phyloP scores from a whole-genome alignment of 192 early-diverging fungal species.

The Phlyctochytrium arcticum region DNA sequence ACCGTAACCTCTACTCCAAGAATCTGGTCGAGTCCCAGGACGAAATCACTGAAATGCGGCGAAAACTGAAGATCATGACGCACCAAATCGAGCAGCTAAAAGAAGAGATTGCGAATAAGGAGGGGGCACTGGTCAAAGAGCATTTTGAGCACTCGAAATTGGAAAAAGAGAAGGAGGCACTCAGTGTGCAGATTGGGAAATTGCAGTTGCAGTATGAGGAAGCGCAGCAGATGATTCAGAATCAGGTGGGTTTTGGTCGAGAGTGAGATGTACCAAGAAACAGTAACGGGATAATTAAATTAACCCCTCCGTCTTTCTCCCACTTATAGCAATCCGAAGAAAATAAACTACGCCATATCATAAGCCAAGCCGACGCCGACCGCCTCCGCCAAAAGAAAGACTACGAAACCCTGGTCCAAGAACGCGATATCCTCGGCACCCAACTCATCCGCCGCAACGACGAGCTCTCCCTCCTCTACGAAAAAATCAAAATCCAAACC shows the following conservation, averaged over 20 bases:
- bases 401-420: conserved; percentile 52
- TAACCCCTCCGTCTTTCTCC: too few relatives aligned
- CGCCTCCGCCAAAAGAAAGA: conserved; percentile 55
- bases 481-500: conserved; percentile 62
- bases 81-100: conserved; percentile 64
- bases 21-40: conserved; percentile 58
- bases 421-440: conserved; percentile 58
- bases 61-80: conserved; percentile 59
- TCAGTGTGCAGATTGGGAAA: conserved; percentile 49
- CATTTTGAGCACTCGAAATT: conserved; percentile 57
- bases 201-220: conserved; percentile 51
- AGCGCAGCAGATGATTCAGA: conserved; percentile 46
- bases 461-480: conserved; percentile 56
- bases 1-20: conserved; percentile 57
- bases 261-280: too few relatives aligned
- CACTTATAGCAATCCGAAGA: conserved; percentile 42
- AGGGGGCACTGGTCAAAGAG: conserved; percentile 56
- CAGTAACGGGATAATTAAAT: too few relatives aligned
- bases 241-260: too few relatives aligned
- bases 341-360: conserved; percentile 57
- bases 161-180: conserved; percentile 58
- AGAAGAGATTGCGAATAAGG: conserved; percentile 56
- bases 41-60: conserved; percentile 60
- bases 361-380: conserved; percentile 48
- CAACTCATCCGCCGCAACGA: conserved; percentile 58